Evolutionary conservation across 106 monocot genomes (phyloP), one percentile per base, ranked within the genome.

Genomic region (Dendrobium nobile): DNA sequence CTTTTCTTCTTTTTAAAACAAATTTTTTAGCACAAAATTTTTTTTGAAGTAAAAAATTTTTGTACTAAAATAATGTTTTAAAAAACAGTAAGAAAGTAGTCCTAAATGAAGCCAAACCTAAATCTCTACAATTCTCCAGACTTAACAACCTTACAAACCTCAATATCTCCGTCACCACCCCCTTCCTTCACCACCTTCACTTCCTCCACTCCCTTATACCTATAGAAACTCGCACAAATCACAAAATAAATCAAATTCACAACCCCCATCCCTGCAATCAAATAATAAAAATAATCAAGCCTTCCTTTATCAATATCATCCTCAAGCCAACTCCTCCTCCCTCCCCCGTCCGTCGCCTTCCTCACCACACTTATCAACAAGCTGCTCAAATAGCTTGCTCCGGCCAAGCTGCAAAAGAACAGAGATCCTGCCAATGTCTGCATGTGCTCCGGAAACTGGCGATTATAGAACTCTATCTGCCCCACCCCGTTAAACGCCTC

Each of bases 381-480:
- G 4, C 72, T 37, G 13, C 72, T 33, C 37, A 72, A 40, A 72
- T 72, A 78, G 48, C 59, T 58, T 16, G 78, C 10, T 19, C 4
- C 4, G 17, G 40, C 78, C 18, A 78, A 7, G 40, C 58, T 59
- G 10, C 27, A 58, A 59, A 54, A 58, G 19, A 78, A 19, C 37
- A 78, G 4, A 11, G 78, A 37, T 1, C 40, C 58, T 8, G 78
- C 58, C 11, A 78, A 2, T 4, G 58, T 58, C 59, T 59, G 55
- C 56, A 78, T 58, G 31, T 78, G 55, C 59, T 78, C 78, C 10
- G 78, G 78, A 33, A 78, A 28, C 72, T 72, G 37, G 2, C 40
- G 28, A 13, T 72, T 72, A 10, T 72, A 72, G 3, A 72, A 72
- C 72, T 78, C 78, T 2, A 78, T 40, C 27, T 56, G 56, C 58